phyloP scores from a whole-genome alignment of 257 asterid species.

The Gentiana macrophylla region DNA sequence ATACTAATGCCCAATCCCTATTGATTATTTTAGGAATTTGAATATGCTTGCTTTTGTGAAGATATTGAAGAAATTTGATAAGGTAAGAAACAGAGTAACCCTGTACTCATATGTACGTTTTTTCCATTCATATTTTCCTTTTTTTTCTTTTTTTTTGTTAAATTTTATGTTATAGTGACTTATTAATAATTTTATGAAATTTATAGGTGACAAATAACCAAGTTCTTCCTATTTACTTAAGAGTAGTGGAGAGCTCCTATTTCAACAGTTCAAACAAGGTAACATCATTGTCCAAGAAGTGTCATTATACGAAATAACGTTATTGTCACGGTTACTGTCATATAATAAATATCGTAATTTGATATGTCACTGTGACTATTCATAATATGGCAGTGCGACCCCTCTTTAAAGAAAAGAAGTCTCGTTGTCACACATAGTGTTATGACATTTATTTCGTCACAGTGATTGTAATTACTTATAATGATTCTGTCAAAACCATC shows the following conservation, averaged over 20 bases:
- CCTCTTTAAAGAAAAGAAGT: too few species aligned
- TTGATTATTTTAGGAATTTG: constrained; percentile 42
- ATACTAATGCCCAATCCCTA: background rate
- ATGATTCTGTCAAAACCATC: too few species aligned
- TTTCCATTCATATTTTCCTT: background rate
- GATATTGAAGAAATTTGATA: constrained; percentile 94
- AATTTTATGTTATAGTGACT: background rate
- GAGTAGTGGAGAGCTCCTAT: constrained; percentile 85
- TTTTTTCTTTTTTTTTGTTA: too few species aligned
- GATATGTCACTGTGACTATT: too few species aligned
- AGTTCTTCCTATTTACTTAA: constrained; percentile 78
- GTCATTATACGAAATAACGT: background rate
- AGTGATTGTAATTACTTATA: too few species aligned
- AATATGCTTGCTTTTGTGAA: constrained; percentile 92
- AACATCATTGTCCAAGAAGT: constrained; percentile 11
- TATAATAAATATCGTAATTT: too few species aligned
- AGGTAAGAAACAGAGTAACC: constrained; percentile 33
- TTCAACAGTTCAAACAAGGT: constrained; percentile 97
- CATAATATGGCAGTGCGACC: too few species aligned
- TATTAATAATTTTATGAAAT: constrained; percentile 16
- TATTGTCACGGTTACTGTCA: too few species aligned
- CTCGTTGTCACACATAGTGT: too few species aligned
- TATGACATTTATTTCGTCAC: too few species aligned
- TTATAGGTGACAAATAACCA: constrained; percentile 76
- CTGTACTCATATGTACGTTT: background rate